phyloP scores from a whole-genome alignment of 176 grass and related monocot genomes.

The Zizania latifolia region DNA sequence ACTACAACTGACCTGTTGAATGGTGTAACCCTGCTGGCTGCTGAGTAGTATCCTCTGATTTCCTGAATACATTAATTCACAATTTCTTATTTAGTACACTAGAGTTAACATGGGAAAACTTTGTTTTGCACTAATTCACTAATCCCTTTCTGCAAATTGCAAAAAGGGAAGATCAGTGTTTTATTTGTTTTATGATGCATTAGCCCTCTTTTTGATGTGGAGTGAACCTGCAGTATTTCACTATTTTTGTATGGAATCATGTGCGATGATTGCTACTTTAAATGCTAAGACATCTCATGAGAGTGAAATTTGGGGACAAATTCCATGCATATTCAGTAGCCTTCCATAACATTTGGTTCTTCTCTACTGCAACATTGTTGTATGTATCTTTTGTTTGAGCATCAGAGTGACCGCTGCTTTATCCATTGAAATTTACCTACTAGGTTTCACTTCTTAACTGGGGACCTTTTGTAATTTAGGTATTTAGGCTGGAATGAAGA shows the following conservation, averaged over 20 bases:
- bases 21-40: too few relatives aligned
- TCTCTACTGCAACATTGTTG: neutral
- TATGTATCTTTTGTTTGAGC: constrained; percentile 9
- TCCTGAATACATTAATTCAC: neutral
- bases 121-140: neutral
- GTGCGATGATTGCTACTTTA: neutral
- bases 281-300: neutral
- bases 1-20: neutral
- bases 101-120: neutral
- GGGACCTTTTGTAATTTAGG: constrained; percentile 48
- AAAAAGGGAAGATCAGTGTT: neutral
- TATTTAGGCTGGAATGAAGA: constrained; percentile 98
- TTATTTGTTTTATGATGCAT: neutral
- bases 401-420: neutral
- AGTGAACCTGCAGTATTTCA: neutral
- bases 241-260: neutral
- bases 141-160: neutral
- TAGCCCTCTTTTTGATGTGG: neutral
- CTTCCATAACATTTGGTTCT: neutral
- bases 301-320: neutral
- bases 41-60: neutral
- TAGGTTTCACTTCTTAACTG: neutral
- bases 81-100: neutral
- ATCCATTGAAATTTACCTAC: neutral
- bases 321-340: neutral